Conservation (phyloP, 768 basidiomycete species). For the Trametes villosa region DNA sequence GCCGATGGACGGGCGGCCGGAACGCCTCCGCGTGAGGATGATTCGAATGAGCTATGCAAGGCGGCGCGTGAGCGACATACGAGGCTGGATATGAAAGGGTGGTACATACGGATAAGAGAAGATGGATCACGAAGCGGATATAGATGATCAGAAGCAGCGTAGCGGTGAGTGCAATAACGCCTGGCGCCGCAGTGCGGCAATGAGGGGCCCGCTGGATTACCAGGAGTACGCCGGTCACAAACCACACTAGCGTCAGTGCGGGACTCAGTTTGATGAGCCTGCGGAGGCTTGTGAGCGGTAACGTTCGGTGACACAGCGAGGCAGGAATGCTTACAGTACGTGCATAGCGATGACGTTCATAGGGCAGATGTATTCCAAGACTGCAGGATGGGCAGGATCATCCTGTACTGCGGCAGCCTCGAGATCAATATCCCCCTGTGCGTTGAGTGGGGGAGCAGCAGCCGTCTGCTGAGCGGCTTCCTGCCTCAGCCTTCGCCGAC, state of each 20-base stretch:
- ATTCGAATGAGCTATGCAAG: background rate
- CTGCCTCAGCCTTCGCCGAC: background rate
- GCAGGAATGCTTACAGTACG: background rate
- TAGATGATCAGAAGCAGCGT: slow-evolving; percentile 4
- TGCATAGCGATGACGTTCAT: slow-evolving; percentile 7
- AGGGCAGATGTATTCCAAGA: slow-evolving; percentile 4
- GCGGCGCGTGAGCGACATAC: too few species aligned
- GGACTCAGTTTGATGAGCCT: slow-evolving; percentile 11
- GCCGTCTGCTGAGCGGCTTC: background rate
- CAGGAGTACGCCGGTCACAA: slow-evolving; percentile 2
- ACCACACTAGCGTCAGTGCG: slow-evolving; percentile 9
- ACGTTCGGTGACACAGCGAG: background rate
- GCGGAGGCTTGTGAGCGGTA: background rate
- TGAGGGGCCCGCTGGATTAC: slow-evolving; percentile 3
- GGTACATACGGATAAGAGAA: background rate
- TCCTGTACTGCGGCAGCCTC: background rate
- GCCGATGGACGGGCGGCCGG: background rate
- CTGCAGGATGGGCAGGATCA: background rate
- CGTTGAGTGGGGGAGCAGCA: background rate
- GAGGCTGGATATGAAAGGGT: background rate
- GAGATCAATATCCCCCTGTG: background rate
- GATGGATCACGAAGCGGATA: background rate
- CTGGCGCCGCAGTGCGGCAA: slow-evolving; percentile 2
- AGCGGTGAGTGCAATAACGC: slow-evolving; percentile 1
- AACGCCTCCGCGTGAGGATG: background rate